Conservation (phyloP, 345 rosid genomes). For the Odontarrhena argentea region DNA sequence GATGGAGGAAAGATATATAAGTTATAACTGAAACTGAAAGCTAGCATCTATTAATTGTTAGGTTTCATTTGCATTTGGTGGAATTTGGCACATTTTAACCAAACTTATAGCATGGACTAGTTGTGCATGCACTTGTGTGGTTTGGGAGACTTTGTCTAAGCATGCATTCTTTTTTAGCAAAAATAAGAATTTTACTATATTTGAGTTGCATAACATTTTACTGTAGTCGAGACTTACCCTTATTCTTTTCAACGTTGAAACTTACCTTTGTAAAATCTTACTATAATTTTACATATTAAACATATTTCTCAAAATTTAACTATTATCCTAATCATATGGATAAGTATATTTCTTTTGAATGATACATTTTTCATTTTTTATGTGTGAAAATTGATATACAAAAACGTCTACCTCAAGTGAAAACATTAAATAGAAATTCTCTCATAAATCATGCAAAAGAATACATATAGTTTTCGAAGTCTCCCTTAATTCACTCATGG, state of each 20-base stretch:
- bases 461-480: conserved; percentile 23
- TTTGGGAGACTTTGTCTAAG: conserved; percentile 10
- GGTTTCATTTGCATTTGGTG: conserved; percentile 35
- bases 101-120: conserved; percentile 30
- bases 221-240: background rate
- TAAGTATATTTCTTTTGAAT: too few relatives aligned
- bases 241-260: background rate
- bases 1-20: background rate
- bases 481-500: conserved; percentile 27
- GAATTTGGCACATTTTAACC: conserved; percentile 29
- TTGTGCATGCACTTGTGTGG: conserved; percentile 26
- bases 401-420: conserved; percentile 25
- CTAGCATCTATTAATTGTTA: background rate
- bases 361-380: too few relatives aligned
- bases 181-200: background rate
- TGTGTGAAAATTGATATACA: background rate
- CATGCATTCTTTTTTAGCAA: background rate
- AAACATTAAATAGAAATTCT: background rate
- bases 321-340: too few relatives aligned
- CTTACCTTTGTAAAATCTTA: background rate
- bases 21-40: background rate
- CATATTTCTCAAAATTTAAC: too few relatives aligned
- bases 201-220: conserved; percentile 8
- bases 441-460: conserved; percentile 33
- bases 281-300: too few relatives aligned